Conservation (phyloP, 148 eudicot genomes). For the Vaccinium corymbosum region DNA sequence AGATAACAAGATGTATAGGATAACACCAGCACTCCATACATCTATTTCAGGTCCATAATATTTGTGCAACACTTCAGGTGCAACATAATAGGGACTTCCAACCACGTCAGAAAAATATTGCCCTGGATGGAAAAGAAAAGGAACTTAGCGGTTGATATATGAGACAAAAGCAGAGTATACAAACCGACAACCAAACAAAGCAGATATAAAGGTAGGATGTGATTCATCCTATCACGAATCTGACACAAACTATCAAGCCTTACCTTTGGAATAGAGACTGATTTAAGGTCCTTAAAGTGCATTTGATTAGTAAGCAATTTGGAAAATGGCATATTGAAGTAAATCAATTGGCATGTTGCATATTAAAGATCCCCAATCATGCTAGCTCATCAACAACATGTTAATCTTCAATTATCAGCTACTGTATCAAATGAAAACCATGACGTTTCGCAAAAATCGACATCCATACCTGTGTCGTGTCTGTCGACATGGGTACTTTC, state of each 20-base stretch:
- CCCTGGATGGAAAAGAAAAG: constrained; percentile 31
- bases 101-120: constrained; percentile 72
- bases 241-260: background rate
- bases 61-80: constrained; percentile 75
- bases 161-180: background rate
- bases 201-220: background rate
- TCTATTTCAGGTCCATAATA: constrained; percentile 76
- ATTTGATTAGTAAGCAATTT: background rate
- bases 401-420: background rate
- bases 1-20: constrained; percentile 64
- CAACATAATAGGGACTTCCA: constrained; percentile 83
- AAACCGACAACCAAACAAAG: background rate
- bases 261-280: background rate
- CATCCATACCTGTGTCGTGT: no score
- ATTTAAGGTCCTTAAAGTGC: background rate
- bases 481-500: no score
- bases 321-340: background rate
- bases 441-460: background rate
- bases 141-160: constrained; percentile 1
- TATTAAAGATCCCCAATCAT: background rate
- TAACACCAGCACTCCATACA: constrained; percentile 88
- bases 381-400: background rate
- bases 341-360: background rate
- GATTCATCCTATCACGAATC: background rate
- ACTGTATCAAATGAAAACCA: background rate